Percentiles rank a stretch among this genome's conserved stretches.
Conservation (phyloP, 2,329 filamentous ascomycete genomes). For the Talaromyces sp. region DNA sequence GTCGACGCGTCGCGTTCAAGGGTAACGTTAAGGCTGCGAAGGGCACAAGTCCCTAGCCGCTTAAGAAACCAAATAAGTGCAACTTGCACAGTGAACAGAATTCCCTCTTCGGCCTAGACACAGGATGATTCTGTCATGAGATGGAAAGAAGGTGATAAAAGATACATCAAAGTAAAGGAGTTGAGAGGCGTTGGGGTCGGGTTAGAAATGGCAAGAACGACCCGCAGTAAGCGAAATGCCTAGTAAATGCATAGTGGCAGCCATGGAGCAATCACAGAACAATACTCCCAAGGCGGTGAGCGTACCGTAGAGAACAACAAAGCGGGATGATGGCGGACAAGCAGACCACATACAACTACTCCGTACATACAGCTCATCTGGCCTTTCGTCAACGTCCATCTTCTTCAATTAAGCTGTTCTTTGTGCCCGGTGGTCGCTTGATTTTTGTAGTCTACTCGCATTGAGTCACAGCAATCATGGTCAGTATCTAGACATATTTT, state of each 20-base stretch:
- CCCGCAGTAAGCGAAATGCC: conserved; percentile 34
- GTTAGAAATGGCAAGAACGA: conserved; percentile 2
- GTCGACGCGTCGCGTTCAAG: background rate
- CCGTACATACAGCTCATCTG: conserved; percentile 20
- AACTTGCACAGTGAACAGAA: background rate
- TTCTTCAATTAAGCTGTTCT: background rate
- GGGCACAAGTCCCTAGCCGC: conserved; percentile 4
- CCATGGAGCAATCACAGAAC: conserved; percentile 28
- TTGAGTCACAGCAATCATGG: conserved; percentile 17
- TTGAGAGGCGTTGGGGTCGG: conserved; percentile 3
- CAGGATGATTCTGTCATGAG: background rate
- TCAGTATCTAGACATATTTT: conserved; percentile 11
- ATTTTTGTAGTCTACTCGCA: background rate
- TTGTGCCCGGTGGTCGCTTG: conserved; percentile 15
- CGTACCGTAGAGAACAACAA: conserved; percentile 37
- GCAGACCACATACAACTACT: background rate
- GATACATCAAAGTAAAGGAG: background rate
- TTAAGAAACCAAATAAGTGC: background rate
- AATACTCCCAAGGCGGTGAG: conserved; percentile 14
- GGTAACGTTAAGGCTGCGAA: background rate
- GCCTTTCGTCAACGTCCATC: background rate
- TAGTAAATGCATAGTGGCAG: conserved; percentile 24
- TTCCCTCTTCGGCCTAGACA: background rate
- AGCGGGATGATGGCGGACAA: conserved; percentile 24
- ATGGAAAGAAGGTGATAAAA: background rate